Base-by-base conservation (phyloP, 441 rosid genomes). In the Geranium incanum region DNA sequence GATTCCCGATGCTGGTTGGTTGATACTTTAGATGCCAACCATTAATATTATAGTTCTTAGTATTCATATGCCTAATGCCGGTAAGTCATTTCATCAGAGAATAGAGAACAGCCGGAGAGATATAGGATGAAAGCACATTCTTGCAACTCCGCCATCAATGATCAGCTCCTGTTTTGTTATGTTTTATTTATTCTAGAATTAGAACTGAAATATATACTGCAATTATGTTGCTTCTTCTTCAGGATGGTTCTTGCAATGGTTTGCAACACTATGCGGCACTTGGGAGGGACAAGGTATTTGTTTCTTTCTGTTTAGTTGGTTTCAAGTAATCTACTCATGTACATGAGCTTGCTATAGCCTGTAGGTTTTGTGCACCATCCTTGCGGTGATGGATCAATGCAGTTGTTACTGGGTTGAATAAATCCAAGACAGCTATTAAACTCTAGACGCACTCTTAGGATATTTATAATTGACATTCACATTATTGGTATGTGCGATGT, bases 231-330 rank as follows among this genome's bases (percentile, higher is more conserved):
- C 48, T 67, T 76, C 65, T 39, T 69, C 68, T 69, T 68, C 62
- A 93, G 99, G 99, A 95, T 85, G 99, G 99, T 81, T 95, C 99
- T 16, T 92, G 99, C 78, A 95, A 95, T 82, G 99, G 99, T 68
- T 83, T 95, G 75, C 99, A 95, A 81, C 99, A 95, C 72, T 95
- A 95, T 84, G 99, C 99, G 79, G 99, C 99, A 41, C 86, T 92
- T 70, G 98, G 99, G 75, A 91, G 98, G 78, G 99, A 95, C 81
- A 83, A 86, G 98, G 99, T 95, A 87, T 80, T 13, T 45, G 52
- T 45, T 45, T 50, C 18, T 3, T 9, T 16, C 59, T 50, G 59
- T 50, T 50, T 16, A 50, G 59, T 50, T 50, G 59, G 18, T 50
- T 13, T 50, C n/a, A 16, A 13, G 59, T 13, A 50, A n/a, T 50